These are phyloP conservation scores for Euphorbia tirucalli DNA, from an alignment of 345 rosid species.

Conservation along the genomic window DNA sequence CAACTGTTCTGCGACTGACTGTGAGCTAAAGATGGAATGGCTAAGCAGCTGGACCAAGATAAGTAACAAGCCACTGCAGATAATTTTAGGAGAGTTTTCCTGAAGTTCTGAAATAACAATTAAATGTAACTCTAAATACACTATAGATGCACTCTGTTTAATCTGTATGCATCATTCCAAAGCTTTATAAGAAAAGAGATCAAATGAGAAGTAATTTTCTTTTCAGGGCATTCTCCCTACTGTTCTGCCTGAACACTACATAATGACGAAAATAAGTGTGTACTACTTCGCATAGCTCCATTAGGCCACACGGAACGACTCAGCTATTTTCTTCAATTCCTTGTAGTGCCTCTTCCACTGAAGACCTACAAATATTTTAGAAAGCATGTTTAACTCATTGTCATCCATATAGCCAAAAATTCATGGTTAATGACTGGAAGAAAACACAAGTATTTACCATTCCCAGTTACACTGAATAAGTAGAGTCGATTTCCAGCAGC, in stretches of 20 bases:
- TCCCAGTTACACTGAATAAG: slow-evolving; percentile 72
- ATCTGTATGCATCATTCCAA: background rate
- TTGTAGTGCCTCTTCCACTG: slow-evolving; percentile 94
- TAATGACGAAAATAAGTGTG: background rate
- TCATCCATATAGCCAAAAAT: background rate
- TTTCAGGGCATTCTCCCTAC: background rate
- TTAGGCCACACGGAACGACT: slow-evolving; percentile 79
- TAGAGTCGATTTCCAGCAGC: slow-evolving; percentile 95
- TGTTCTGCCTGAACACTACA: background rate
- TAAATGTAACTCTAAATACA: background rate
- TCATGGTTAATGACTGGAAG: background rate
- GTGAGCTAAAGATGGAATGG: background rate
- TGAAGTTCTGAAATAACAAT: too few species aligned
- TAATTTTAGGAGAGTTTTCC: too few species aligned
- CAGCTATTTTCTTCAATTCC: slow-evolving; percentile 83
- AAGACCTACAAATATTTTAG: slow-evolving; percentile 50
- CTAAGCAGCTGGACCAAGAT: background rate
- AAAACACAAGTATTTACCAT: slow-evolving; percentile 37
- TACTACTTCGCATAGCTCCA: background rate
- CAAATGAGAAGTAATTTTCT: background rate
- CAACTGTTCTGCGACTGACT: background rate
- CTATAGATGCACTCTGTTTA: background rate
- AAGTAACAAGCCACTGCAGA: background rate
- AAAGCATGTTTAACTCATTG: background rate
- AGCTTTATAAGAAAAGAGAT: background rate